Evolutionary conservation across 2,329 filamentous ascomycete genomes (phyloP).

Genomic region (Didymella sp.): DNA sequence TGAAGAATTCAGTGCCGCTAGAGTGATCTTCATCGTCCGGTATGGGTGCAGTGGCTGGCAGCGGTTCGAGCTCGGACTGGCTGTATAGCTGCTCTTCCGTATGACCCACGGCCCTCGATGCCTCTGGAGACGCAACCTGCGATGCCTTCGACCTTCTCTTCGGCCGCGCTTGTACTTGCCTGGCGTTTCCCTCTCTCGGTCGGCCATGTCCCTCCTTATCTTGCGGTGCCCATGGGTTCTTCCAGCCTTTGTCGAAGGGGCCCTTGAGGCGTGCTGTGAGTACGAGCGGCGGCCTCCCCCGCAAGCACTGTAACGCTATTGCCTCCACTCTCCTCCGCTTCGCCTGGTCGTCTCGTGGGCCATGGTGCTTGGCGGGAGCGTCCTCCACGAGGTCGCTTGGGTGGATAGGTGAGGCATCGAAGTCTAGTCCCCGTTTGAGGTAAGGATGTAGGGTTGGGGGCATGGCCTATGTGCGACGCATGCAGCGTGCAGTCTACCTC

Average conservation of each 20-base stretch:
- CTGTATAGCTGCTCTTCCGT: conserved; percentile 19
- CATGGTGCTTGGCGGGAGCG: conserved; percentile 57
- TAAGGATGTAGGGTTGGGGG: conserved; percentile 31
- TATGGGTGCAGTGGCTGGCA: conserved; percentile 28
- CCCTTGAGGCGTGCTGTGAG: conserved; percentile 67
- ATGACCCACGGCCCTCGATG: conserved; percentile 24
- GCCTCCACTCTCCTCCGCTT: conserved; percentile 65
- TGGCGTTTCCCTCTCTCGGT: neutral
- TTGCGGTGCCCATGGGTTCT: conserved; percentile 45
- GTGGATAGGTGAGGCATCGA: conserved; percentile 27
- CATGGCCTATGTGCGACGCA: conserved; percentile 22
- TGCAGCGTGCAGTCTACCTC: neutral
- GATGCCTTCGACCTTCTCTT: conserved; percentile 12
- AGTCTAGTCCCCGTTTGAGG: conserved; percentile 36
- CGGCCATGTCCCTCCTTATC: conserved; percentile 1
- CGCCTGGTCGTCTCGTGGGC: conserved; percentile 61
- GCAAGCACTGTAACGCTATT: conserved; percentile 65
- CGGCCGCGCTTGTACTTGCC: neutral
- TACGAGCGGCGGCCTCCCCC: conserved; percentile 63
- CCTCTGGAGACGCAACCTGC: conserved; percentile 27
- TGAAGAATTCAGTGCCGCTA: conserved; percentile 28
- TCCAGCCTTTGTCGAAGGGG: conserved; percentile 60
- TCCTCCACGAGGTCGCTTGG: conserved; percentile 57
- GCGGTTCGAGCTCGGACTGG: conserved; percentile 18
- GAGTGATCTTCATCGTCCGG: conserved; percentile 20